phyloP scores from a whole-genome alignment of 495 filamentous ascomycete genomes.

The Hypoxylon fuscum region DNA sequence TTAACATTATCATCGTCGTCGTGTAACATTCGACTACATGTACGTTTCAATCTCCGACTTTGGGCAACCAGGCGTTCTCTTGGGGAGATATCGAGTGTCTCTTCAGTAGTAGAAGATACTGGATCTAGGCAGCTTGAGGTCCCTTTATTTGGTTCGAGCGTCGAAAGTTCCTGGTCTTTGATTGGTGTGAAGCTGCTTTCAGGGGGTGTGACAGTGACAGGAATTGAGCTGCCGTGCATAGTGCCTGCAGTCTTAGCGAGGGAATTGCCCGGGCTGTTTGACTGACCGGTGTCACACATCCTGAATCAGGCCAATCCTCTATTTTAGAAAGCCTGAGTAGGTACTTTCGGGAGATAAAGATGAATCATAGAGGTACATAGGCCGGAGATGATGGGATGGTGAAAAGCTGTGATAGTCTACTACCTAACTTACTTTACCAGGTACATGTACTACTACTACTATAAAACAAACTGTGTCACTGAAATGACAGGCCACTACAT shows the following conservation, averaged over 20 bases:
- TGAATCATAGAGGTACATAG: too few species aligned
- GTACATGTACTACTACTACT: too few species aligned
- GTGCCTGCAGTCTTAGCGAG: background rate
- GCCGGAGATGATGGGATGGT: too few species aligned
- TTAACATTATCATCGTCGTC: constrained; percentile 6
- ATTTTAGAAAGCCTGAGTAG: background rate
- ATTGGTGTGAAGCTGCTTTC: constrained; percentile 6
- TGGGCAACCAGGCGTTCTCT: background rate
- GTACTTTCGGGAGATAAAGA: too few species aligned
- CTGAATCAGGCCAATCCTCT: background rate
- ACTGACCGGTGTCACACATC: background rate
- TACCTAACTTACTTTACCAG: too few species aligned
- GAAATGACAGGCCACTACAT: too few species aligned
- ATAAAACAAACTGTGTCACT: too few species aligned
- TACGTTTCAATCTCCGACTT: constrained; percentile 16
- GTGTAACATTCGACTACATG: background rate
- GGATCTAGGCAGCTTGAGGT: background rate
- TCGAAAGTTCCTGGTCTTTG: background rate
- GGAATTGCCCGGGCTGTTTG: background rate
- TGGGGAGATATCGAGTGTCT: background rate
- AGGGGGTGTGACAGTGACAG: background rate
- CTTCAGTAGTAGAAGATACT: background rate
- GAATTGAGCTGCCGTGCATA: background rate
- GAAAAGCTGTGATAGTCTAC: too few species aligned
- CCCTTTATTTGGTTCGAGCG: background rate